Base-by-base conservation (phyloP, 768 basidiomycete species). In the Strobilomyces echinocephalus region DNA sequence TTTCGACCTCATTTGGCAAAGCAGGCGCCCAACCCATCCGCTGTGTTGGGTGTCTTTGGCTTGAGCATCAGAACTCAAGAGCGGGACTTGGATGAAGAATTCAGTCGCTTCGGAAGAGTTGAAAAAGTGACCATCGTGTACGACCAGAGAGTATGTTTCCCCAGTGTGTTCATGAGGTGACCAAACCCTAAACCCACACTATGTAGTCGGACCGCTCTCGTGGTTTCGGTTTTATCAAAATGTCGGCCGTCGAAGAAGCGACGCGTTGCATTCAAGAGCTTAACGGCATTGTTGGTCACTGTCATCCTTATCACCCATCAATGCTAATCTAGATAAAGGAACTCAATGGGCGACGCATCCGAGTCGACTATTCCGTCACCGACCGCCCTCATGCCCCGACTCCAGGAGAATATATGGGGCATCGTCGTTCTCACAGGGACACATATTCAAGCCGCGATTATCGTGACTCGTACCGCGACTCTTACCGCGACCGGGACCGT, bases 351-450 rank as follows among this genome's bases (percentile, higher is more conserved):
- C 90, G 95, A 56, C 84, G 89, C 50, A 95, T 99, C 62, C 91
- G 95, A 52, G 97, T 99, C 34, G 95, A 98, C 67, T 99, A 89
- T 68, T 97, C 93, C 0, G 89, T 95, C 46, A 99, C 95, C 10
- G 85, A 88, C 57, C 83, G 91, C 43, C 91, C 95, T 24, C 95
- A 99, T 72, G 86, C 89, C 14, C 92, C 97, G 9, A 99, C 95
- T 10, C 95, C 95, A 5, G 95, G 95, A 56, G 91, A 97, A 74
- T 99, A 97, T 71, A 95, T 95, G 91, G 93, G 95, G 12, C 88
- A 91, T 60, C 83, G 89, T 46, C 87, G 88, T 50, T 66, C 70
- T 53, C 64, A 72, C 63, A 77, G 81, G 54, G 81, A 79, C 58
- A 65, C 71, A 8, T 73, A 76, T 52, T 69, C 68, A 1, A 60